Percentiles rank a stretch among this genome's conserved stretches.
Evolutionary conservation across 2,329 filamentous ascomycete species (phyloP).

Genomic region (Ampelomyces quisqualis): DNA sequence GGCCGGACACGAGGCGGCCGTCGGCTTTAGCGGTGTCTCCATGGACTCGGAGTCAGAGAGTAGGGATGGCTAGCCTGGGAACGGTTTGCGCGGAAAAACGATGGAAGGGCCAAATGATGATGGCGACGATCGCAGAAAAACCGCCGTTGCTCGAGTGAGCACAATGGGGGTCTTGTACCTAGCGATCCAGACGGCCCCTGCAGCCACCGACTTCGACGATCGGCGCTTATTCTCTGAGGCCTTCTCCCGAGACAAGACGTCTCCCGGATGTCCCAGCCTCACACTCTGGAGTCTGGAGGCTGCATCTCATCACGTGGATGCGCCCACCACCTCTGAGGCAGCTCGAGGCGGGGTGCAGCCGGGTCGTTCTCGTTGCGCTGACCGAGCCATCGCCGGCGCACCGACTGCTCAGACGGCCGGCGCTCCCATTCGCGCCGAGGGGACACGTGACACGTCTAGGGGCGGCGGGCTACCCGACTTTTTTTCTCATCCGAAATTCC

Average conservation of each 20-base stretch:
- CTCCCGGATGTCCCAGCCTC: neutral
- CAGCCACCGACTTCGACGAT: neutral
- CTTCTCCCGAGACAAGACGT: neutral
- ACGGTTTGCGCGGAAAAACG: constrained; percentile 17
- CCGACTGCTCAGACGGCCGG: constrained; percentile 13
- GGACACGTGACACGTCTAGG: too few species aligned
- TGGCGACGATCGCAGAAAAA: constrained; percentile 18
- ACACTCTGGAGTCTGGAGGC: neutral
- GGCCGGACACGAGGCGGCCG: constrained; percentile 79
- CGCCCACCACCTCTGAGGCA: constrained; percentile 17
- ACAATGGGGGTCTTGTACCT: constrained; percentile 9
- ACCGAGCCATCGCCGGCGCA: constrained; percentile 25
- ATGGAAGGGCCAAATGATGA: constrained; percentile 16
- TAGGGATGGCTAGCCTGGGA: constrained; percentile 15
- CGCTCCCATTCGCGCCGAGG: constrained; percentile 21
- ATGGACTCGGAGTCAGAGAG: too few species aligned
- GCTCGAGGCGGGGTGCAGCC: constrained; percentile 31
- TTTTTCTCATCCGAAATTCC: constrained; percentile 16
- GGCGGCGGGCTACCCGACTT: constrained; percentile 10
- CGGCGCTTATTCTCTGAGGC: neutral
- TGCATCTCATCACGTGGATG: neutral
- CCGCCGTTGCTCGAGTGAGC: constrained; percentile 15
- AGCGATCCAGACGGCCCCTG: constrained; percentile 1
- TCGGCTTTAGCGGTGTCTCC: constrained; percentile 22
- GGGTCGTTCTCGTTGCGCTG: constrained; percentile 28